Conservation (phyloP, 202 grass and related monocot genomes). For the Dendrocalamus latiflorus region DNA sequence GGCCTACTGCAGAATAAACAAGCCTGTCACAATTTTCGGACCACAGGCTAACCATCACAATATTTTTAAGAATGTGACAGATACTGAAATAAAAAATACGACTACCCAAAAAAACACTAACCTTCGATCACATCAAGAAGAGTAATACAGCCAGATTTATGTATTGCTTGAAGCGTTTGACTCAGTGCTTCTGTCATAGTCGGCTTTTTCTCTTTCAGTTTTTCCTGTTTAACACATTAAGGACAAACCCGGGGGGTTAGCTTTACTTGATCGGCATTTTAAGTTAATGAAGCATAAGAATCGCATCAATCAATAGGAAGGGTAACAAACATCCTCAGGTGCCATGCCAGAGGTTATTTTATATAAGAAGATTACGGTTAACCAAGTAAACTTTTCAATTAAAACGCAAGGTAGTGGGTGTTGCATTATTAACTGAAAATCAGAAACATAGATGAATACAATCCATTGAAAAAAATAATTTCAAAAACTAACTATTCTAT, state of each 20-base stretch:
- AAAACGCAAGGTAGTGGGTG: neutral
- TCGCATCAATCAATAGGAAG: neutral
- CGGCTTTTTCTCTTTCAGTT: slow-evolving; percentile 95
- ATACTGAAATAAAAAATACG: neutral
- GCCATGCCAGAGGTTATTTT: neutral
- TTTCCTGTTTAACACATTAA: slow-evolving; percentile 61
- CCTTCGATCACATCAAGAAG: slow-evolving; percentile 90
- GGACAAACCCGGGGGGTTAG: neutral
- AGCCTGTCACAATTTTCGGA: neutral
- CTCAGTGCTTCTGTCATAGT: slow-evolving; percentile 66
- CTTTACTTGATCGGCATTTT: neutral
- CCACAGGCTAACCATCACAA: neutral
- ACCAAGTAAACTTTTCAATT: too few species aligned
- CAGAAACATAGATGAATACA: neutral
- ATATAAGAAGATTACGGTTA: neutral
- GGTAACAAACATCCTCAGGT: neutral
- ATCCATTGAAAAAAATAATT: neutral
- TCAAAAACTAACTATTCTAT: neutral
- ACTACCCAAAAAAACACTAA: slow-evolving; percentile 24
- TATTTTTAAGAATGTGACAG: neutral
- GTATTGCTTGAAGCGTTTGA: slow-evolving; percentile 83
- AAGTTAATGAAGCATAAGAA: neutral
- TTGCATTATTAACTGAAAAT: neutral
- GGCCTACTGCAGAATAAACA: neutral
- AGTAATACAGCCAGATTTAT: slow-evolving; percentile 85